Base-by-base conservation (phyloP, 495 filamentous ascomycete species). In the Hamigera avellanea region DNA sequence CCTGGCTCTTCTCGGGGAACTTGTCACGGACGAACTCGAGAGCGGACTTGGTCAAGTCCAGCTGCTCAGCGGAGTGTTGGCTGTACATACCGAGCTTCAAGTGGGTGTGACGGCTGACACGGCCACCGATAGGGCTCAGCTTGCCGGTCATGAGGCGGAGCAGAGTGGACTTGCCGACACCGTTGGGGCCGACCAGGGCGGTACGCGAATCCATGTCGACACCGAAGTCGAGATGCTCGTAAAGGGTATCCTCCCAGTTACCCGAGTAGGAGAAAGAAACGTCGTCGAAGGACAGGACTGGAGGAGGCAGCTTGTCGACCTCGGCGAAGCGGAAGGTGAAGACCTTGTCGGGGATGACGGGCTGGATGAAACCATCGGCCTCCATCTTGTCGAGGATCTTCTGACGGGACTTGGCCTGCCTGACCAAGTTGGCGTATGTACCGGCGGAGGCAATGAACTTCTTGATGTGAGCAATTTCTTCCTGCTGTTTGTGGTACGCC, bases 331-430 rank as follows among this genome's bases (percentile, higher is more conserved):
- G 81, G 80, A 98, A 98, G 35, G 84, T 86, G 72, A 98, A 98
- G 51, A 95, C 84, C 31, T 81, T 74, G 63, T 98, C 91, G 41
- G 73, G 58, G 42, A 73, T 60, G 39, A 98, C 85, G 19, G 83
- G 81, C 67, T 98, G 81, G 52, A 98, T 95, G 60, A 96, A 87
- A 45, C 91, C 91, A 49, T 98, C 91, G 38, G 91, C 93, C 70
- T 96, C 91, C 91, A 98, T 98, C 75, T 98, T 98, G 75, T 98
- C 91, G 40, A 98, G 76, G 60, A 98, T 96, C 84, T 98, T 98
- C 64, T 98, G 91, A 33, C 91, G 80, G 19, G 91, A 96, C 72
- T 98, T 98, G 61, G 91, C 91, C 69, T 98, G 91, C 53, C 86
- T 72, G 51, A 99, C 91, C 64, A 99, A 75, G 70, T 99, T 99